Base-by-base conservation (phyloP, 2,329 filamentous ascomycete genomes). In the Diaporthe sp. region DNA sequence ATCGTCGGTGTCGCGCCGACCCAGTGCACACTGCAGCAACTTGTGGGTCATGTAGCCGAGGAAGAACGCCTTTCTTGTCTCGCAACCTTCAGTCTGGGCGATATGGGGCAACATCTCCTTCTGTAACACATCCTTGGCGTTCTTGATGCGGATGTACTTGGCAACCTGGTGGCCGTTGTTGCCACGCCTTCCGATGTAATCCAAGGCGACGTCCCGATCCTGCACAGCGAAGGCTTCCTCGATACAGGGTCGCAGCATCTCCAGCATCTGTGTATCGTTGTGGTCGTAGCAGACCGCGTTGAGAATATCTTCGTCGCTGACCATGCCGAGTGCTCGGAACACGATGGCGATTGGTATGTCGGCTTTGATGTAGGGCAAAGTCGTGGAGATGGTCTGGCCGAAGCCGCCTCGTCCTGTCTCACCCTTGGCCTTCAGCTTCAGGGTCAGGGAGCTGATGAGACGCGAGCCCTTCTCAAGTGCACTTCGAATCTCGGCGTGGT, bases 11-110 rank as follows among this genome's bases (percentile, higher is more conserved):
- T 98, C 97, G 77, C 95, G 94, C 77, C 97, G 93, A 70, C 97
- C 97, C 65, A 99, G 90, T 73, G 96, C 95, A 82, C 96, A 98
- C 84, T 98, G 96, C 34, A 98, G 89, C 80, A 99, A 90, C 82
- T 97, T 94, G 85, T 99, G 96, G 62, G 98, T 95, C 96, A 99
- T 99, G 86, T 99, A 99, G 31, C 97, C 97, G 67, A 99, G 88
- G 89, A 98, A 99, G 86, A 98, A 99, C 3, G 97, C 97, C 83
- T 99, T 99, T 75, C 95, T 90, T 1, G 96, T 98, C 83, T 98
- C 96, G 79, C 95, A 97, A 39, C 97, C 97, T 84, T 98, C 95
- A 77, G 91, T 92, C 83, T 99, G 97, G 1, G 96, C 98, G 77
- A 99, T 98, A 82, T 99, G 97, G 34, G 97, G 97, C 62, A 99